Evolutionary conservation across 2,329 filamentous ascomycete genomes (phyloP), one percentile per base, ranked within the genome.

Genomic region (Fusarium sororula): DNA sequence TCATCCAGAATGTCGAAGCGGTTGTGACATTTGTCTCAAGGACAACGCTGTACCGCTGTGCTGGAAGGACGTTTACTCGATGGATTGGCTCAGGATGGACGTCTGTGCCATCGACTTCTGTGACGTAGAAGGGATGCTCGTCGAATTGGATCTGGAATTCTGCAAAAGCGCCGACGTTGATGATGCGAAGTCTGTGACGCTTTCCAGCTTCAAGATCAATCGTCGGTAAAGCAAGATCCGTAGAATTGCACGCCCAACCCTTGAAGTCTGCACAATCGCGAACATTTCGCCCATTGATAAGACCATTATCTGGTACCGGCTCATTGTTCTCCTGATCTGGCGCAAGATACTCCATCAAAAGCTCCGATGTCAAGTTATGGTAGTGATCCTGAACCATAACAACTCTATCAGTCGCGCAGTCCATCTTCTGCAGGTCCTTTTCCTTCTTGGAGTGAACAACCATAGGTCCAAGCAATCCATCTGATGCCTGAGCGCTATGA

Each of bases 331-430:
- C 85, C 84, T 89, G 74, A 83, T 90, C 81, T 0, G 85, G 83
- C 4, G 80, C 86, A 45, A 92, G 85, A 68, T 91, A 90, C 24
- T 86, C 82, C 78, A 86, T 85, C 7, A 90, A 78, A 0, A 91
- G 82, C 44, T 84, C 82, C 1, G 82, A 83, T 3, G 85, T 87
- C 15, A 84, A 79, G 54, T 91, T 88, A 75, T 94, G 91, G 66
- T 94, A 94, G 85, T 92, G 92, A 75, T 94, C 92, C 24, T 90
- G 91, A n/a, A 94, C 82, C 71, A 92, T 92, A 24, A 94, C 78
- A 1, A 92, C 84, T 38, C 90, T 82, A 70, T 94, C 92, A 1
- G 79, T 79, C 14, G 70, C 75, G 47, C 82, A 83, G 4, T 73
- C 69, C 9, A 82, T 58, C 42, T 72, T 48, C n/a, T 81, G 78